Evolutionary conservation across 164 flowering plant genomes (phyloP), one percentile per base, ranked within the genome.

Genomic region (Piper betle): DNA sequence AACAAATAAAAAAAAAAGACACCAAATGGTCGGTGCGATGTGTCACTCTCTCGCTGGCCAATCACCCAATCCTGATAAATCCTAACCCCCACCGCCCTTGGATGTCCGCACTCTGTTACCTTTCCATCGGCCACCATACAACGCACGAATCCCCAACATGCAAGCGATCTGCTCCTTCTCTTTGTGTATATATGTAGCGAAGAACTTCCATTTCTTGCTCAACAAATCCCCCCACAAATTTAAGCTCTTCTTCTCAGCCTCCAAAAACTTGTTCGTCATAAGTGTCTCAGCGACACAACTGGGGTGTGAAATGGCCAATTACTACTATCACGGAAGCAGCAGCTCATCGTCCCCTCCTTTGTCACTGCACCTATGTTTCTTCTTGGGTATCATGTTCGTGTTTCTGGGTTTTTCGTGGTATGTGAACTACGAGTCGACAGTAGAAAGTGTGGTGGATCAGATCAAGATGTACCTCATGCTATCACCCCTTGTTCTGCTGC

Each of bases 371-470:
- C 69, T 85, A 0, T 78, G 80, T 53, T 82, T 81, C 86, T 81
- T 87, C 80, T 58, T 81, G 58, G 33, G 72, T 17, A 68, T 80
- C 19, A 74, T 87, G 19, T 40, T 84, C 37, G 53, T 67, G 46
- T 77, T 87, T 66, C 33, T 84, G 39, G 64, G 78, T 15, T 52
- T 84, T 40, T 73, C 89, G 38, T 85, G 91, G 89, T 85, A 87
- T 74, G 55, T 74, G 58, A 83, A 76, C 78, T 85, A 82, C 65
- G 91, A 85, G 69, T 69, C 85, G 0, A 66, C 72, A 20, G 42
- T 82, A 19, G 89, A 84, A 55, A 65, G 69, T 62, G 0, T 79
- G 52, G 55, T 78, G 17, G 78, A 74, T 68, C 91, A 85, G 69
- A 43, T 85, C 13, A 92, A 85, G 71, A 71, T 87, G 50, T 39